Evolutionary conservation across 306 rosid genomes (phyloP).

Genomic region (Rosa rugosa): DNA sequence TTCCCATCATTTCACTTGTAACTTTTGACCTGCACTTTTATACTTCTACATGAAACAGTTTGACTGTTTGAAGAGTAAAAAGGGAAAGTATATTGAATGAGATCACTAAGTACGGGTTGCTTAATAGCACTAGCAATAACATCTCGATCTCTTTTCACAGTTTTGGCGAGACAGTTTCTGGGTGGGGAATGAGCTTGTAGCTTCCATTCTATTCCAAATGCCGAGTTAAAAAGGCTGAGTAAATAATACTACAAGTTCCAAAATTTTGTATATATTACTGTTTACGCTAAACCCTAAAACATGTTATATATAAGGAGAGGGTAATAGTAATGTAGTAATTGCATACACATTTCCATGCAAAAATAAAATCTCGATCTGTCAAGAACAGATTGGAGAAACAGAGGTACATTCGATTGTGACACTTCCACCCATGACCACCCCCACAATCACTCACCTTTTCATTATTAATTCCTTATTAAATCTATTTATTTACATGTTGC

Average conservation of each 20-base stretch:
- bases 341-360: constrained; percentile 26
- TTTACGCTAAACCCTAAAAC: background rate
- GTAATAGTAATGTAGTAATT: background rate
- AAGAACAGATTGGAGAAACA: constrained; percentile 48
- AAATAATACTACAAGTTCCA: background rate
- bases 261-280: background rate
- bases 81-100: background rate
- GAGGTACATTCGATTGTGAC: constrained; percentile 69
- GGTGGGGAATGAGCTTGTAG: background rate
- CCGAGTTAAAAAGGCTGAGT: background rate
- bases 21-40: background rate
- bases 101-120: constrained; percentile 11
- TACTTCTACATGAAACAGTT: background rate
- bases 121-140: background rate
- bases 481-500: constrained; percentile 14
- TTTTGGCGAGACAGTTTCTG: background rate
- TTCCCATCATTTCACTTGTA: constrained; percentile 4
- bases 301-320: background rate
- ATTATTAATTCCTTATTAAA: constrained; percentile 34
- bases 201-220: background rate
- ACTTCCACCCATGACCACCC: constrained; percentile 74
- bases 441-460: constrained; percentile 56
- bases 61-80: constrained; percentile 1
- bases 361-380: constrained; percentile 26
- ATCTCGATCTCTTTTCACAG: constrained; percentile 7